These are phyloP conservation scores for Solanum virginianum DNA, from an alignment of 257 asterid species.

Conservation along the genomic window DNA sequence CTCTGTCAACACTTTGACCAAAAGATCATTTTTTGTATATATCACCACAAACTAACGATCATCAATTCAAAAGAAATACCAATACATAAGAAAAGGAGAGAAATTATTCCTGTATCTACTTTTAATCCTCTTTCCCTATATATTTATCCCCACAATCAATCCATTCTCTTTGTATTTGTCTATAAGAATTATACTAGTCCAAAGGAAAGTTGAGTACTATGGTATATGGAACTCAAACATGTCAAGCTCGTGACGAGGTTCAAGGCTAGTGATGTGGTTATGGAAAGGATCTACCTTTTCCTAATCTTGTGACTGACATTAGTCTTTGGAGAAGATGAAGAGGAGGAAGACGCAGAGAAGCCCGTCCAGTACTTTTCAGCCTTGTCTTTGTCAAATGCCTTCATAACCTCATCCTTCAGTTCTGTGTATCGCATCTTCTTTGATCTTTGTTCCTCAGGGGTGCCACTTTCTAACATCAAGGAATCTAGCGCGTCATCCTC, in stretches of 20 bases:
- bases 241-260: too few species aligned
- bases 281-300: conserved; percentile 8
- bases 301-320: conserved; percentile 22
- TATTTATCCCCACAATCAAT: background rate
- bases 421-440: conserved; percentile 60
- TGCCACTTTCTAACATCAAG: conserved; percentile 50
- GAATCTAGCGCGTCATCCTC: conserved; percentile 55
- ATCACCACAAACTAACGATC: background rate
- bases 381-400: conserved; percentile 64
- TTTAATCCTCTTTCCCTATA: background rate
- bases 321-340: conserved; percentile 36
- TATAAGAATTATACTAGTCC: background rate
- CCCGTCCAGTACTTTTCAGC: conserved; percentile 37
- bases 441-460: conserved; percentile 46
- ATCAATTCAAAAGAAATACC: background rate
- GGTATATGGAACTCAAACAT: background rate
- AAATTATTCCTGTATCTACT: background rate
- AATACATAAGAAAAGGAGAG: background rate
- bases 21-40: background rate
- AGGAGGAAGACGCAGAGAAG: conserved; percentile 29
- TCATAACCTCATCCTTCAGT: conserved; percentile 63
- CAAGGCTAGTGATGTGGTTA: background rate
- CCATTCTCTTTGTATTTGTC: background rate
- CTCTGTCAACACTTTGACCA: background rate
- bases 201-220: background rate